phyloP scores from a whole-genome alignment of 768 basidiomycete species.

The Rhizopogon sp. region DNA sequence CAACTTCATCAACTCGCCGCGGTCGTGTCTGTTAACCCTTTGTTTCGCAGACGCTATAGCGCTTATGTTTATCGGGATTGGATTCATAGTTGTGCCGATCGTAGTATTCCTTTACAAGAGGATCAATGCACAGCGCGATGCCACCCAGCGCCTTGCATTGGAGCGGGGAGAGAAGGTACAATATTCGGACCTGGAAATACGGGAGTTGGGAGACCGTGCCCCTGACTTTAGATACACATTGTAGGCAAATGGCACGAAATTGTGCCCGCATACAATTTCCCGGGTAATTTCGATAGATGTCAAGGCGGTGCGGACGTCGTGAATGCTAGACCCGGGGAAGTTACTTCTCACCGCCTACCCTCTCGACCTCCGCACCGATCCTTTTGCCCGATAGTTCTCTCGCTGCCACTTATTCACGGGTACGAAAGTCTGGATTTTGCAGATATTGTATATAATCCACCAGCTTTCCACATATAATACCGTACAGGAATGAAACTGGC shows the following conservation, averaged over 20 bases:
- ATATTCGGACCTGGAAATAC: slow-evolving; percentile 14
- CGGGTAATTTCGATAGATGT: too few relatives aligned
- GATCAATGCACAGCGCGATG: slow-evolving; percentile 53
- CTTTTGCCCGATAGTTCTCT: too few relatives aligned
- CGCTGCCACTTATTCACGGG: too few relatives aligned
- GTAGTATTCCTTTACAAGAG: slow-evolving; percentile 44
- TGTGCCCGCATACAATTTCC: too few relatives aligned
- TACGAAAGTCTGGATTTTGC: too few relatives aligned
- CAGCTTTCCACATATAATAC: too few relatives aligned
- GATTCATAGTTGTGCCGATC: slow-evolving; percentile 47
- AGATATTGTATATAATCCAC: too few relatives aligned
- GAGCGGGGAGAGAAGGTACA: slow-evolving; percentile 14
- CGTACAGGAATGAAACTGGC: too few relatives aligned
- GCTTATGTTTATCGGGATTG: slow-evolving; percentile 65
- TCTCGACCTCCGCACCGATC: too few relatives aligned
- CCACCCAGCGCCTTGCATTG: neutral
- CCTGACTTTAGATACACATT: slow-evolving; percentile 58
- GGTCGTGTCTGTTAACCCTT: neutral
- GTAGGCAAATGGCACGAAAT: slow-evolving; percentile 29
- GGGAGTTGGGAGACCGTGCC: slow-evolving; percentile 51
- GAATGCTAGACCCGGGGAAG: too few relatives aligned
- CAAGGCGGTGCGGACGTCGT: too few relatives aligned
- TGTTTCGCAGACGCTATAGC: slow-evolving; percentile 47
- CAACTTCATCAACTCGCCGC: neutral
- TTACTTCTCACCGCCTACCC: too few relatives aligned